Percentiles rank a stretch among this genome's conserved stretches.
Evolutionary conservation across 106 monocot genomes (phyloP).

Genomic region (Alisma plantagoaquatica): DNA sequence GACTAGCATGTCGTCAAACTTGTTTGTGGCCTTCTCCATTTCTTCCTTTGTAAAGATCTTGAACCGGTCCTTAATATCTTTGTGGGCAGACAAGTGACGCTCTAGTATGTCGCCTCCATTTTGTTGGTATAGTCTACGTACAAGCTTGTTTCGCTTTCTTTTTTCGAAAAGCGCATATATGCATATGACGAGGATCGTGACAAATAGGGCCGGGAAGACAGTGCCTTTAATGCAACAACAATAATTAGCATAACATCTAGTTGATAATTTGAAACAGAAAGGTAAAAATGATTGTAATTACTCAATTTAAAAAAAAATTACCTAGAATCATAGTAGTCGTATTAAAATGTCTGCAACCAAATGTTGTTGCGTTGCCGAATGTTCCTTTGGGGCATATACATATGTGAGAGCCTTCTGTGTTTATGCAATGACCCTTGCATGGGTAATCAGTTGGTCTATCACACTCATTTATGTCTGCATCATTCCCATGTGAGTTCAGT

Average conservation of each 20-base stretch:
- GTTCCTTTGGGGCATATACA: background rate
- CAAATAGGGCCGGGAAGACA: background rate
- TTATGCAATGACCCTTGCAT: background rate
- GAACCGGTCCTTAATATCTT: background rate
- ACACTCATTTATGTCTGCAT: background rate
- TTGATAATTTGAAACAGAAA: too few species aligned
- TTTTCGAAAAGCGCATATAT: background rate
- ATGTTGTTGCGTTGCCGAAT: background rate
- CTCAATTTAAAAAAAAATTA: background rate
- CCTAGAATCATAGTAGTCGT: background rate
- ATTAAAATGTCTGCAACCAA: background rate
- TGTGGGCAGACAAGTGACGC: background rate
- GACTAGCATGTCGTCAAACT: background rate
- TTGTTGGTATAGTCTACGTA: background rate
- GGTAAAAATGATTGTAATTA: background rate
- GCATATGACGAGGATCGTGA: background rate
- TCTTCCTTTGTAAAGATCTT: background rate
- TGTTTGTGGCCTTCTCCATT: background rate
- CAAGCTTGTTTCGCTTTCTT: background rate
- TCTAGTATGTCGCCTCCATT: background rate
- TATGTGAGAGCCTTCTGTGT: background rate
- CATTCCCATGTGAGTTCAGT: too few species aligned
- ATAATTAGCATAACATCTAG: background rate
- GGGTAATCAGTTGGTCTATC: background rate
- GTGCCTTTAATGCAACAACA: background rate